phyloP scores from a whole-genome alignment of 768 basidiomycete species.

The Termitomyces sp. region DNA sequence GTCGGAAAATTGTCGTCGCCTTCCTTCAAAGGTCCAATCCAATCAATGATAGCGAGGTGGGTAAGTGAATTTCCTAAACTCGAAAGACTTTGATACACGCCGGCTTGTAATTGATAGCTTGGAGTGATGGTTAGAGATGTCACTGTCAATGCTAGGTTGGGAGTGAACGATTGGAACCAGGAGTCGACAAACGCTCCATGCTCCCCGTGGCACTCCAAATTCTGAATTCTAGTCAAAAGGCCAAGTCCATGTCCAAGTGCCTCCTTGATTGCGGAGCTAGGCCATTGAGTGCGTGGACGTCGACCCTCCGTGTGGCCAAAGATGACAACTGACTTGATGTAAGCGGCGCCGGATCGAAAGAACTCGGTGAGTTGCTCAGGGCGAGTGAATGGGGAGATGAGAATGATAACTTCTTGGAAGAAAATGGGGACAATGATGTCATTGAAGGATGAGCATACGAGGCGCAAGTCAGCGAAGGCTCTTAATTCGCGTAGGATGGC shows the following conservation, averaged over 20 bases:
- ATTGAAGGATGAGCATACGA: constrained; percentile 8
- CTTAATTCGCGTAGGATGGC: constrained; percentile 4
- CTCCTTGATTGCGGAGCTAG: constrained; percentile 4
- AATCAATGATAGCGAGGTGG: constrained; percentile 8
- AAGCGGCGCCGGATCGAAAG: constrained; percentile 7
- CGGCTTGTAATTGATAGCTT: constrained; percentile 4
- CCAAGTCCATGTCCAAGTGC: constrained; percentile 10
- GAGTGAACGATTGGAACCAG: constrained; percentile 6
- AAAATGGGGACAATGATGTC: constrained; percentile 5
- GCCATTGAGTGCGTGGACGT: constrained; percentile 8
- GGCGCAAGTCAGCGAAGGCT: constrained; percentile 8
- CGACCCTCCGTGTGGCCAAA: constrained; percentile 7
- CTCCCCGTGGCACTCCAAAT: constrained; percentile 10
- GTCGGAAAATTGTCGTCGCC: constrained; percentile 1
- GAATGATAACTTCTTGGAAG: constrained; percentile 5
- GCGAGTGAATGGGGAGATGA: constrained; percentile 5
- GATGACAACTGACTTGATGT: constrained; percentile 6
- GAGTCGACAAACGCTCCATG: constrained; percentile 7
- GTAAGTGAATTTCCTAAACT: constrained; percentile 8
- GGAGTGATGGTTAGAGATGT: constrained; percentile 7
- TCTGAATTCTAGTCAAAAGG: constrained; percentile 7
- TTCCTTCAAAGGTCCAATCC: constrained; percentile 6
- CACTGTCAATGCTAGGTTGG: constrained; percentile 3
- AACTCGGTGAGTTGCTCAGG: constrained; percentile 5
- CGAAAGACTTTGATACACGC: constrained; percentile 3